Evolutionary conservation across 768 basidiomycete genomes (phyloP), one percentile per base, ranked within the genome.

Genomic region (Boletus huronensis): DNA sequence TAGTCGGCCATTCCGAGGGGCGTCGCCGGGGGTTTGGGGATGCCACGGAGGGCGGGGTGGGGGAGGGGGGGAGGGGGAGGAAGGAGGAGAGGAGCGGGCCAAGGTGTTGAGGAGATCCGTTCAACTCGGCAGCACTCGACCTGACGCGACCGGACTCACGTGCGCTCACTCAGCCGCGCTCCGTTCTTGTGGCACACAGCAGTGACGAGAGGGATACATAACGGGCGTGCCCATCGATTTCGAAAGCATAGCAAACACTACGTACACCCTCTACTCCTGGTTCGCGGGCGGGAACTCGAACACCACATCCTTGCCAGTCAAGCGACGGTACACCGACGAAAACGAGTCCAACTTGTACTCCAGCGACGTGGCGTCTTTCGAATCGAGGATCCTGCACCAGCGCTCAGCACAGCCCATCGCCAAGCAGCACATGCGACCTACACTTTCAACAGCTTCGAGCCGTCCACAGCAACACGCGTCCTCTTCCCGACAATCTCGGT

Each of bases 261-360:
- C 58, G 67, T 65, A 66, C 63, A 13, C 19, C 14, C 44, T 64
- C 77, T 84, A 88, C 73, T 87, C 84, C 71, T 85, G 85, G 64
- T 77, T 76, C 62, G 81, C 83, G 58, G 85, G 84, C 41, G 91
- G 91, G 79, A 93, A 93, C 79, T 93, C 91, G 70, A 93, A 93
- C 51, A 89, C 86, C 54, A 97, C 95, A 60, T 98, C 95, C 82
- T 97, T 98, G 72, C 95, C 95, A 61, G 94, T 96, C 72, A 97
- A 77, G 59, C 88, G 84, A 69, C 88, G 90, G 83, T 97, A 98
- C 60, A 98, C 92, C 39, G 93, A 94, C 46, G 95, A 90, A 81
- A 98, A 99, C 60, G 95, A 96, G 79, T 99, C 97, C 65, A 98
- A 83, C 84, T 99, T 99, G 89, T 99, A 98, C 82, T 98, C 97